Conservation (phyloP, 192 early-diverging fungal species). For the Chytriomyces sp. region DNA sequence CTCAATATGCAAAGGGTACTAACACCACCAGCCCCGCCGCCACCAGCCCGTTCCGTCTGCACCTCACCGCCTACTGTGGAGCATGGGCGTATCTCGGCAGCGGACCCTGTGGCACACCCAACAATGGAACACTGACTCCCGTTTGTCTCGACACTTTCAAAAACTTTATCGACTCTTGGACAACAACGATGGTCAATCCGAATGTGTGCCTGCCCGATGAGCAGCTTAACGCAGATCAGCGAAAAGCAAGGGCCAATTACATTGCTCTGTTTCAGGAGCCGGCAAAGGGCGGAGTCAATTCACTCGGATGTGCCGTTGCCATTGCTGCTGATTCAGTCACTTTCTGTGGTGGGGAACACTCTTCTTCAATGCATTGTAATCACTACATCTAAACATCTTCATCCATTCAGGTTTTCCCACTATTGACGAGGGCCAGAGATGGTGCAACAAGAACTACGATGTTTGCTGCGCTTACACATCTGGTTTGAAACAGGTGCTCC, state of each 20-base stretch:
- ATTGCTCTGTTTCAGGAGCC: conserved; percentile 14
- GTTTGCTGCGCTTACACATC: conserved; percentile 16
- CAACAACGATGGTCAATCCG: conserved; percentile 1
- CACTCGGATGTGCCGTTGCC: conserved; percentile 9
- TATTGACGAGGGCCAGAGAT: not conserved
- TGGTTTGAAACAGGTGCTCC: conserved; percentile 21
- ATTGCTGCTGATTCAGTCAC: conserved; percentile 1
- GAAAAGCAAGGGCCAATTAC: not conserved
- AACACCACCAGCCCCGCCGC: conserved; percentile 29
- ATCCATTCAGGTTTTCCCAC: conserved; percentile 13
- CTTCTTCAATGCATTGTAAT: not conserved
- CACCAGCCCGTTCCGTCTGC: conserved; percentile 26
- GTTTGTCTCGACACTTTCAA: conserved; percentile 1
- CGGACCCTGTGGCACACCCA: not conserved
- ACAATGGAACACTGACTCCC: not conserved
- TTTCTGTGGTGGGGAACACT: conserved; percentile 2
- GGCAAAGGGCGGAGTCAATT: not conserved
- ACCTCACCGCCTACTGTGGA: conserved; percentile 16
- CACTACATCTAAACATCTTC: no score
- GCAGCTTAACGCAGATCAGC: not conserved
- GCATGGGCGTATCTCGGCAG: conserved; percentile 3
- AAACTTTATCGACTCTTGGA: conserved; percentile 18
- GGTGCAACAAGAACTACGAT: conserved; percentile 22
- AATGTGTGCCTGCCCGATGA: conserved; percentile 1
- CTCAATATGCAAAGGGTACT: conserved; percentile 16